Evolutionary conservation across 495 filamentous ascomycete genomes (phyloP).

Genomic region (Friedmanniomyces endolithicus): DNA sequence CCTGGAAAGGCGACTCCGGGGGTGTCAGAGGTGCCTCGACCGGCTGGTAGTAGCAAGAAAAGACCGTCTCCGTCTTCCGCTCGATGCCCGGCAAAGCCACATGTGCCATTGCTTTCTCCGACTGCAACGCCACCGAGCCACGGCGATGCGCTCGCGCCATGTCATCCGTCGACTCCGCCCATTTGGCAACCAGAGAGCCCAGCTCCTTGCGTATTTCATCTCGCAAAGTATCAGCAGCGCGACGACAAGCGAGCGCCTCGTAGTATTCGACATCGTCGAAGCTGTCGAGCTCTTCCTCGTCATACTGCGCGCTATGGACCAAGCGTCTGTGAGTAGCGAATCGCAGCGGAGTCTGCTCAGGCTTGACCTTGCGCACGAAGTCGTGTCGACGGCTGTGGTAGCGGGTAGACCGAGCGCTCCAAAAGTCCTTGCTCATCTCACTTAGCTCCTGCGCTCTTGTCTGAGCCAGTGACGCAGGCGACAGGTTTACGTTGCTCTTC

Average conservation of each 20-base stretch:
- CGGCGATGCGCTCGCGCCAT: background rate
- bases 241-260: background rate
- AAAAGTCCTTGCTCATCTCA: constrained; percentile 16
- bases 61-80: constrained; percentile 2
- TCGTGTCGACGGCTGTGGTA: constrained; percentile 13
- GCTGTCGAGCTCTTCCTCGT: constrained; percentile 15
- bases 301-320: background rate
- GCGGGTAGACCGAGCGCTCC: constrained; percentile 2
- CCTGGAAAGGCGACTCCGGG: background rate
- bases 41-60: constrained; percentile 11
- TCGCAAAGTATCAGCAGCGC: background rate
- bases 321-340: constrained; percentile 11
- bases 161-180: background rate
- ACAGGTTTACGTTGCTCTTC: constrained; percentile 11
- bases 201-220: background rate
- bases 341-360: constrained; percentile 7
- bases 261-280: constrained; percentile 9
- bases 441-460: constrained; percentile 5
- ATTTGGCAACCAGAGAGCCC: background rate
- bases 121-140: constrained; percentile 1
- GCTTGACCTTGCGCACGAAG: constrained; percentile 16
- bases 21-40: background rate
- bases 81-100: background rate
- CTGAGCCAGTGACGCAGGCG: background rate
- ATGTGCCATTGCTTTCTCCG: background rate